A percentile compares a stretch with the other conserved stretches of the same genome.
Conservation (phyloP, 116 monocot genomes). For the Phalaenopsis hybrid region DNA sequence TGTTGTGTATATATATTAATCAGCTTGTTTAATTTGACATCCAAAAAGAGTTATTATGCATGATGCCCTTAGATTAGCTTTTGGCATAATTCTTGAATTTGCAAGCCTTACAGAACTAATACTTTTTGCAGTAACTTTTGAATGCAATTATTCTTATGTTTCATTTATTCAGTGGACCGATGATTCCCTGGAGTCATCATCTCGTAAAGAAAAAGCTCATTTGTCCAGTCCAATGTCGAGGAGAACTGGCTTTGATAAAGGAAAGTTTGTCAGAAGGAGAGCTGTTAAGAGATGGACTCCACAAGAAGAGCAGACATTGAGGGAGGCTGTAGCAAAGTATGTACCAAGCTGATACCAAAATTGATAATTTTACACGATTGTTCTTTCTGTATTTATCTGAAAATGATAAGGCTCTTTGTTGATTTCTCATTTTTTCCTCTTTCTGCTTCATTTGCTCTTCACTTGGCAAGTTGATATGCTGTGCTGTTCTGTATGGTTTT, state of each 20-base stretch:
- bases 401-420: not conserved
- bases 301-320: slow-evolving; percentile 46
- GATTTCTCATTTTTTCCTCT: not conserved
- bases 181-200: slow-evolving; percentile 1
- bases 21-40: too few relatives aligned
- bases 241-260: slow-evolving; percentile 5
- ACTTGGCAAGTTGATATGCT: not conserved
- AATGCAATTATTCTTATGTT: not conserved
- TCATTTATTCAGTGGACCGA: slow-evolving; percentile 1
- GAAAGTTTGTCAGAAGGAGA: slow-evolving; percentile 19
- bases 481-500: not conserved
- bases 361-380: not conserved
- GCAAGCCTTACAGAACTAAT: not conserved
- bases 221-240: not conserved
- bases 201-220: not conserved
- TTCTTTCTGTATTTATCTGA: not conserved
- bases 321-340: slow-evolving; percentile 56
- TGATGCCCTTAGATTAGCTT: not conserved
- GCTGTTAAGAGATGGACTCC: slow-evolving; percentile 37
- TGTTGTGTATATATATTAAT: too few relatives aligned
- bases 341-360: not conserved
- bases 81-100: too few relatives aligned
- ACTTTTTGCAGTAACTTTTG: not conserved
- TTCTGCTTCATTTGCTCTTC: not conserved
- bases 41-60: too few relatives aligned